phyloP scores from a whole-genome alignment of 129 eudicot species.

The Rutidosis leptorrhynchoides region DNA sequence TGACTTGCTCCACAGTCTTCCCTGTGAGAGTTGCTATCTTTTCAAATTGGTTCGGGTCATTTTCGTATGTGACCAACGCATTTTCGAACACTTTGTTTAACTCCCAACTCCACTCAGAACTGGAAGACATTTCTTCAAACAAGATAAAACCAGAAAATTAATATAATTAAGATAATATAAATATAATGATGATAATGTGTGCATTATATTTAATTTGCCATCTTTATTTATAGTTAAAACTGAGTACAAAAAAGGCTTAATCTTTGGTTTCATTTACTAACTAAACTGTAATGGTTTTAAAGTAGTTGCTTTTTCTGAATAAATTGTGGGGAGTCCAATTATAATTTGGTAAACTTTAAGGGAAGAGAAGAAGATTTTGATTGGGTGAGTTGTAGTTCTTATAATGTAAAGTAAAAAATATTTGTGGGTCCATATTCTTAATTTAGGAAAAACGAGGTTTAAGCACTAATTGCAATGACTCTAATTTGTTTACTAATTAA shows the following conservation, averaged over 20 bases:
- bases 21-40: conserved; percentile 52
- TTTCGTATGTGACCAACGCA: not conserved
- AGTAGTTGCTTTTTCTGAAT: not conserved
- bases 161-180: no score
- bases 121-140: not conserved
- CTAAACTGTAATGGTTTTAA: not conserved
- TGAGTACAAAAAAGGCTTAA: not conserved
- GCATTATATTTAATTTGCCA: not conserved
- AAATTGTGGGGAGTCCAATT: not conserved
- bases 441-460: conserved; percentile 27
- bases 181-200: not conserved
- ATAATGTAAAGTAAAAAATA: no score
- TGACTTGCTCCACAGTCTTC: conserved; percentile 63
- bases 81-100: not conserved
- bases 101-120: not conserved
- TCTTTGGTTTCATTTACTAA: not conserved
- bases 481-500: conserved; percentile 12
- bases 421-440: not conserved
- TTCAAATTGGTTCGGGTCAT: not conserved
- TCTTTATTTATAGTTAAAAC: not conserved
- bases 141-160: no score
- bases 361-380: not conserved
- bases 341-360: not conserved
- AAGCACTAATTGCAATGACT: conserved; percentile 11
- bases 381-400: no score